Evolutionary conservation across 495 filamentous ascomycete species (phyloP), one percentile per base, ranked within the genome.

Genomic region (Poronia punctata): DNA sequence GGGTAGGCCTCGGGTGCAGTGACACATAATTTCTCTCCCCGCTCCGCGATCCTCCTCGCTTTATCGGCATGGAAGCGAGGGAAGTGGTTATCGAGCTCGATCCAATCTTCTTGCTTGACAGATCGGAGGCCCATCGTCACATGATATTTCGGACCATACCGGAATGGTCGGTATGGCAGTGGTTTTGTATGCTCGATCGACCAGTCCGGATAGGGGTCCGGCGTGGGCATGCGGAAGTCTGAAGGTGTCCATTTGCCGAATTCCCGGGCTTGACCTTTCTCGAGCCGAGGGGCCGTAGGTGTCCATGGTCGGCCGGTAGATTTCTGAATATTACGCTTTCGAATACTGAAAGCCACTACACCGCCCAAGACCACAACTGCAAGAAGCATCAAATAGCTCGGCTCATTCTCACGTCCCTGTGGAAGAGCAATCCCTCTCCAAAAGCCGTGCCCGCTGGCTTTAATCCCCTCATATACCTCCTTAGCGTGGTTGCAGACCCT

Each of bases 21-120:
- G 9, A 62, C 55, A 53, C 74, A 84, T 65, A 83, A 86, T 62
- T 83, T 82, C 0, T 60, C 34, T 5, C 83, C 85, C 1, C 88
- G 82, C 38, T 86, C 78, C 38, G 64, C 39, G 43, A 95, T 86
- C 1, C 88, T 75, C 4, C 64, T 67, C 3, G 73, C 71, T 60
- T 93, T 95, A 50, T 79, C 73, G 28, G 74, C 71, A 62, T 95
- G 86, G 62, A 74, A 94, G 37, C 75, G 76, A 3, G 78, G 69
- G 61, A 78, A 94, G 33, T 92, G 77, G 50, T 83, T 88, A 64
- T 95, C 88, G 25, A 94, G 76, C 62, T 93, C 82, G 48, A 93
- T 92, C 87, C 87, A 94, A 25, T 87, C 83, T 50, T 82, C 77
- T 68, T 80, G 85, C 45, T 82, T 72, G 72, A 92, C 76, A 16